A percentile compares a stretch with the other conserved stretches of the same genome.
phyloP scores from a whole-genome alignment of 257 asterid species.

The Solanum paucissectum region DNA sequence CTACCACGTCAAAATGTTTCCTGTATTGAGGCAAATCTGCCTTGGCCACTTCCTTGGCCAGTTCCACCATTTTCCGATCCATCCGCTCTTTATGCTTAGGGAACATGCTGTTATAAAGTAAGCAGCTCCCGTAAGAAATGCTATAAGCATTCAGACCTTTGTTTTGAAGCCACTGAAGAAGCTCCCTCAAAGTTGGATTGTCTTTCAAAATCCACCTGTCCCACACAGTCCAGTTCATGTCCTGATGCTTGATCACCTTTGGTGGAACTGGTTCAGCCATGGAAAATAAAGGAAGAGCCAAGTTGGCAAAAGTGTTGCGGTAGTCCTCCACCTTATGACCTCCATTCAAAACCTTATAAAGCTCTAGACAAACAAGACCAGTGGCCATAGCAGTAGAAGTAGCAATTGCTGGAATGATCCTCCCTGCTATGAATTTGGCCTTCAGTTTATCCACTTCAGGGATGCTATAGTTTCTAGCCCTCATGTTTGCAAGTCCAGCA shows the following conservation, averaged over 20 bases:
- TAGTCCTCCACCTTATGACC: conserved; percentile 77
- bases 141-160: conserved; percentile 77
- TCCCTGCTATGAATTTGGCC: conserved; percentile 88
- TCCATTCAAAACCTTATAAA: conserved; percentile 65
- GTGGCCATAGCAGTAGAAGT: conserved; percentile 94
- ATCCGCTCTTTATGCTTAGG: conserved; percentile 73
- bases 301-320: conserved; percentile 85
- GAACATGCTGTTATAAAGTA: conserved; percentile 76
- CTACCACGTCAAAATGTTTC: conserved; percentile 66
- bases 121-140: conserved; percentile 73
- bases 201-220: conserved; percentile 66
- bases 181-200: conserved; percentile 63
- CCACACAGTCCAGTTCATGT: conserved; percentile 91
- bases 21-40: conserved; percentile 60
- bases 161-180: conserved; percentile 65
- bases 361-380: conserved; percentile 88
- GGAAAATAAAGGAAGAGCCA: conserved; percentile 86
- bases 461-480: conserved; percentile 86
- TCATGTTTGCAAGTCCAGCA: conserved; percentile 92
- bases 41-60: conserved; percentile 73
- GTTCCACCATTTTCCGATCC: conserved; percentile 62
- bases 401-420: conserved; percentile 92
- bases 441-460: conserved; percentile 86
- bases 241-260: conserved; percentile 52
- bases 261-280: conserved; percentile 89